Evolutionary conservation across 176 grass and related monocot species (phyloP), one percentile per base, ranked within the genome.

Genomic region (Typha latifolia): DNA sequence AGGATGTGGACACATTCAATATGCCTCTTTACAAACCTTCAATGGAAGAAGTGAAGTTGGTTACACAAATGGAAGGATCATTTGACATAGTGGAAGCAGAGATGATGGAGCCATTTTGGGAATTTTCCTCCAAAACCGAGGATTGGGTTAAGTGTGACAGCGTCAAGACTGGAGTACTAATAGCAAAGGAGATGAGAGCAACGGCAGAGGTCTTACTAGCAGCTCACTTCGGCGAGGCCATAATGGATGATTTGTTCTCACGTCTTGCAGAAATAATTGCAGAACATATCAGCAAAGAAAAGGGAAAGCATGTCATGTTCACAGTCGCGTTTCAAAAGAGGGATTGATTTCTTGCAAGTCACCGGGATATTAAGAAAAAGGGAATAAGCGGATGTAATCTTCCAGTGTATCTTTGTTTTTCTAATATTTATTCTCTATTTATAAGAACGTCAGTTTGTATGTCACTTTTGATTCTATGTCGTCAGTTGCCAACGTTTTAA

Each of bases 21-120:
- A 13, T 74, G 32, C 72, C 72, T 2, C 9, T 51, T 7, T 74
- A 66, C 21, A 12, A 37, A 26, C 37, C 72, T 64, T 65, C 21
- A 14, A 74, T 74, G 27, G 72, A 74, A 16, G 72, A 74, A 53
- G 72, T 74, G 29, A 74, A 65, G 49, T n/a, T 26, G 37, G 43
- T 53, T 19, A 32, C 56, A 19, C 11, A 19, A 18, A 32, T 24
- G 4, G 61, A 74, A 74, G 72, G 43, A 31, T 74, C 72, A 51
- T 74, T 74, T 65, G 72, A 74, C 12, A 1, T 74, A 29, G n/a
- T 66, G 12, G 21, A 66, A 3, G 9, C 49, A n/a, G 14, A 48
- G 15, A 21, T 66, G 24, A 27, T 47, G 14, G 37, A 74, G 16
- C 10, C 11, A 11, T 19, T 19, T 10, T 59, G 53, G 53, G 53